These are phyloP conservation scores for Ceratobasidium sp. DNA, from an alignment of 1,284 basidiomycete species.

Conservation along the genomic window DNA sequence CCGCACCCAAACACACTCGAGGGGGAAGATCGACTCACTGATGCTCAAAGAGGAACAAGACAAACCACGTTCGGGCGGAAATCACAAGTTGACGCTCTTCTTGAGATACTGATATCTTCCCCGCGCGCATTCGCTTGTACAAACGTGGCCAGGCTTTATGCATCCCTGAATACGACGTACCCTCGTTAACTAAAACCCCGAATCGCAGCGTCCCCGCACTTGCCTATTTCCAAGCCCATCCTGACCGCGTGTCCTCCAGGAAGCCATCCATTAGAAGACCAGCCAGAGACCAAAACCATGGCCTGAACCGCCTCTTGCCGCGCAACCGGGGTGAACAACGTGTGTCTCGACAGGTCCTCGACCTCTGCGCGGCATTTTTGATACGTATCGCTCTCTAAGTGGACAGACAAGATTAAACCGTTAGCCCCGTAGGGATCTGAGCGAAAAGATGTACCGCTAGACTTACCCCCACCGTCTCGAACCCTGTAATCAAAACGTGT, in stretches of 20 bases:
- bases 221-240: constrained; percentile 91
- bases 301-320: constrained; percentile 88
- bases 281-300: constrained; percentile 89
- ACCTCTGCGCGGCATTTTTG: constrained; percentile 80
- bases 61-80: constrained; percentile 87
- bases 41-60: constrained; percentile 90
- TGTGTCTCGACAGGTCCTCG: constrained; percentile 82
- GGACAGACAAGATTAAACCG: constrained; percentile 56
- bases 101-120: constrained; percentile 65
- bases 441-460: constrained; percentile 14
- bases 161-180: constrained; percentile 65
- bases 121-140: constrained; percentile 73
- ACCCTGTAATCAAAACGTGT: constrained; percentile 60
- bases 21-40: constrained; percentile 63
- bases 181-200: neutral
- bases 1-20: constrained; percentile 37
- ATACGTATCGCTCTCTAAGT: constrained; percentile 67
- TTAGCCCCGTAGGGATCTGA: constrained; percentile 11
- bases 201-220: constrained; percentile 50
- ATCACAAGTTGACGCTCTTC: constrained; percentile 84
- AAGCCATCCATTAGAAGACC: constrained; percentile 87
- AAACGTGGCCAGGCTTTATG: constrained; percentile 89
- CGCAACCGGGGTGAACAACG: constrained; percentile 84
- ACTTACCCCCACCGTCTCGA: constrained; percentile 82
- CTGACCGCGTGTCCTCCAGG: constrained; percentile 91